phyloP scores from a whole-genome alignment of 192 early-diverging fungal species.

The Funneliformis geosporum region DNA sequence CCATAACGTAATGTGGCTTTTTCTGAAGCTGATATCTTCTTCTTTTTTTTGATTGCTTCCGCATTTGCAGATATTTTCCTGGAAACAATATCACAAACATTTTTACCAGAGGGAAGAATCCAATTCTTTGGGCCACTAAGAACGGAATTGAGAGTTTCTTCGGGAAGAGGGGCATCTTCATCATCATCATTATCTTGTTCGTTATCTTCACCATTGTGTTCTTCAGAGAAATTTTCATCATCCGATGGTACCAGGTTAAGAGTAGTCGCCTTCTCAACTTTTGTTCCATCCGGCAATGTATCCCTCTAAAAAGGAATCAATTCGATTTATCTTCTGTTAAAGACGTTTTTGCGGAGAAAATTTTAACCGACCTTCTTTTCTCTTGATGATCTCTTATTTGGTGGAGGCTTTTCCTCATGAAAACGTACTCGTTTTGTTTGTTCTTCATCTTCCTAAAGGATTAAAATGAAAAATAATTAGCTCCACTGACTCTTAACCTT shows the following conservation, averaged over 20 bases:
- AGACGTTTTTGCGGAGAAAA: slow-evolving; percentile 12
- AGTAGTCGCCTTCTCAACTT: slow-evolving; percentile 1
- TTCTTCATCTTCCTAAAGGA: too few species aligned
- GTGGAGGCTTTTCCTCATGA: neutral
- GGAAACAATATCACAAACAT: slow-evolving; percentile 22
- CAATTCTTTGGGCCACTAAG: slow-evolving; percentile 13
- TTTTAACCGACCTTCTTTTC: slow-evolving; percentile 24
- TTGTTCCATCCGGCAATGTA: slow-evolving; percentile 21
- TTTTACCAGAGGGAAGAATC: slow-evolving; percentile 26
- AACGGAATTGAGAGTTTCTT: slow-evolving; percentile 20
- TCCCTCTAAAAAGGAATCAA: slow-evolving; percentile 7
- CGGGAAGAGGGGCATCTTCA: slow-evolving; percentile 1
- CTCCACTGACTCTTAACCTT: too few species aligned
- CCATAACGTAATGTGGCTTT: slow-evolving; percentile 32
- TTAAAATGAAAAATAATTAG: too few species aligned
- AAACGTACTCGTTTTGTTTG: slow-evolving; percentile 2
- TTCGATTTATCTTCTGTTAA: slow-evolving; percentile 10
- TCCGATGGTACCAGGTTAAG: slow-evolving; percentile 8
- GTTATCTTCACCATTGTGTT: slow-evolving; percentile 4
- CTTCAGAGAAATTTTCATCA: slow-evolving; percentile 7
- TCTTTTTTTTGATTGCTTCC: slow-evolving; percentile 24
- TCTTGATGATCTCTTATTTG: slow-evolving; percentile 3
- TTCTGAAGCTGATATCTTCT: slow-evolving; percentile 17
- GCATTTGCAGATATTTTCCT: slow-evolving; percentile 23
- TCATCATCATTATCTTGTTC: slow-evolving; percentile 26